Evolutionary conservation across 768 basidiomycete genomes (phyloP).

Genomic region (Cystoderma amianthinum): DNA sequence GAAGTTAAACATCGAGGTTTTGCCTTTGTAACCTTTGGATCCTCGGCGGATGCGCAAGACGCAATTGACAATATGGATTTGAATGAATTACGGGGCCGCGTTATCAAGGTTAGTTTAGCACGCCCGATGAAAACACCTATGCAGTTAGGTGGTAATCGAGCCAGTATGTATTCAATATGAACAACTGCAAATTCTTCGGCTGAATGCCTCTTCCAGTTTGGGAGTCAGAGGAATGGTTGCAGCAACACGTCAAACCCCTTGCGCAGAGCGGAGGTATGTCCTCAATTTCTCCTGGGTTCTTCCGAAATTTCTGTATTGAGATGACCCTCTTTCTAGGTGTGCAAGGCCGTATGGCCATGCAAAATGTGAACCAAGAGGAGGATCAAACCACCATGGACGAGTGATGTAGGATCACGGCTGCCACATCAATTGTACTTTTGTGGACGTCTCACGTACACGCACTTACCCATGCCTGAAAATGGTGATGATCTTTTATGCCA

Average conservation of each 20-base stretch:
- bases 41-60: constrained; percentile 81
- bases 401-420: no score
- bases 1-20: constrained; percentile 88
- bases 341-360: constrained; percentile 41
- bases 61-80: constrained; percentile 99
- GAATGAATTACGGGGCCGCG: constrained; percentile 76
- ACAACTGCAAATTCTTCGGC: background rate
- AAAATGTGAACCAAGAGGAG: constrained; percentile 18
- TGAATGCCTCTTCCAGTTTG: constrained; percentile 54
- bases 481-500: no score
- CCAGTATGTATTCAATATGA: constrained; percentile 41
- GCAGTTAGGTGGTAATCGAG: constrained; percentile 67
- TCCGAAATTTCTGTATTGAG: background rate
- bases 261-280: constrained; percentile 64
- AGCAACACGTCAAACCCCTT: constrained; percentile 73
- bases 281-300: constrained; percentile 3
- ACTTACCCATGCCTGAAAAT: no score
- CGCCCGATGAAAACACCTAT: constrained; percentile 70
- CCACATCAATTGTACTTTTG: no score
- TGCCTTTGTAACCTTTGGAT: constrained; percentile 85
- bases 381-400: constrained; percentile 59
- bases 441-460: no score
- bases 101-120: constrained; percentile 80
- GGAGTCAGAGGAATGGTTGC: constrained; percentile 94
- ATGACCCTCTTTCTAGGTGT: constrained; percentile 30